Evolutionary conservation across 2,329 filamentous ascomycete species (phyloP).

Genomic region (Ophiocordyceps camponoti-rufipedis): DNA sequence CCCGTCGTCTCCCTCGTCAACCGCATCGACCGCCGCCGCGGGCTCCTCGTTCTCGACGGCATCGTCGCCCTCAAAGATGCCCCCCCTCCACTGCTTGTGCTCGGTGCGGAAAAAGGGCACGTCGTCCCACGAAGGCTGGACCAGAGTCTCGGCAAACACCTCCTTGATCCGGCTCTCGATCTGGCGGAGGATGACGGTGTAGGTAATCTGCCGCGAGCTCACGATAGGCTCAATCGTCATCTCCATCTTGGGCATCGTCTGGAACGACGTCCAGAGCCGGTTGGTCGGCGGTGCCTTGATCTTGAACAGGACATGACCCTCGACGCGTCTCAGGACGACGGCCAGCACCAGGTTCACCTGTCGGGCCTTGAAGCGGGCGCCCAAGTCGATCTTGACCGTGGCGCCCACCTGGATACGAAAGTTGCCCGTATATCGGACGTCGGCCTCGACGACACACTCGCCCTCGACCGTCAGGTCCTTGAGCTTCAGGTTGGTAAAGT

Average conservation of each 20-base stretch:
- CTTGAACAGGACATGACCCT: slow-evolving; percentile 69
- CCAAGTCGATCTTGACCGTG: slow-evolving; percentile 83
- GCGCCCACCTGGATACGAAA: slow-evolving; percentile 81
- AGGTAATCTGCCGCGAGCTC: slow-evolving; percentile 87
- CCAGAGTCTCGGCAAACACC: slow-evolving; percentile 79
- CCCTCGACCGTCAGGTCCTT: slow-evolving; percentile 85
- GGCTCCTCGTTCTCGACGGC: slow-evolving; percentile 15
- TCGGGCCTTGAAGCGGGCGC: slow-evolving; percentile 69
- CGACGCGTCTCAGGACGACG: slow-evolving; percentile 65
- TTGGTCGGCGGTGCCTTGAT: slow-evolving; percentile 95
- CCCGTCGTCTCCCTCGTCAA: slow-evolving; percentile 21
- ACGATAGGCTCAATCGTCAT: slow-evolving; percentile 92
- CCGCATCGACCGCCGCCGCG: slow-evolving; percentile 10
- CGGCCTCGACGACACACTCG: slow-evolving; percentile 71
- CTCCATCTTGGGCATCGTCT: slow-evolving; percentile 84
- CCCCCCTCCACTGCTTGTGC: slow-evolving; percentile 63
- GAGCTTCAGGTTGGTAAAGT: slow-evolving; percentile 73
- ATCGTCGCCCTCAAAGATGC: slow-evolving; percentile 51
- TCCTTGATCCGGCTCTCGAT: slow-evolving; percentile 94
- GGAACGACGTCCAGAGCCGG: slow-evolving; percentile 88
- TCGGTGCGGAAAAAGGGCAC: slow-evolving; percentile 75
- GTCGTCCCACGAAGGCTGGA: slow-evolving; percentile 92
- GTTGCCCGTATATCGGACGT: slow-evolving; percentile 76
- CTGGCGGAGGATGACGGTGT: slow-evolving; percentile 74
- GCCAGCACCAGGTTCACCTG: slow-evolving; percentile 83